Base-by-base conservation (phyloP, 1,284 basidiomycete species). In the Malassezia slooffiae region DNA sequence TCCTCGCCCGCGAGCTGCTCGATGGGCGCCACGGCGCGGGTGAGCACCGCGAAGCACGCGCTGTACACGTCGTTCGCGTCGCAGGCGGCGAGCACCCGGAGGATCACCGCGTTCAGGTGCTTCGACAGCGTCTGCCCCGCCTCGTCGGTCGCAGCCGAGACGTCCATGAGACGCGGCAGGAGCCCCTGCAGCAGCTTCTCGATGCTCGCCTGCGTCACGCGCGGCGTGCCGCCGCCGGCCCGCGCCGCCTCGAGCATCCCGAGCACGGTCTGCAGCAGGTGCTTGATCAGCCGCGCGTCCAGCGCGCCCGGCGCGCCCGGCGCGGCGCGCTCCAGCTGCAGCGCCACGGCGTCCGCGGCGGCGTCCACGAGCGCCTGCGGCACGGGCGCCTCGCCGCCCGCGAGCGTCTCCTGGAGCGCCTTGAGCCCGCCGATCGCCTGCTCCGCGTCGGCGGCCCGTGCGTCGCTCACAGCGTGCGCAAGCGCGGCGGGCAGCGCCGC, bases 61-160 rank as follows among this genome's bases (percentile, higher is more conserved):
- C 85, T 79, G 74, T 95, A 93, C 38, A 96, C 83, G 0, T 85
- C 80, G 76, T 91, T 89, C 49, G 85, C 78, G 55, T 88, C 77
- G 23, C 85, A 85, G 12, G 88, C 89, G 24, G 87, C 83, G 72
- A 99, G 91, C 40, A 91, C 72, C 22, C 90, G 81, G 41, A 97
- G 75, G 47, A 97, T 84, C 47, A 97, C 90, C 81, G 95, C 91
- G 72, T 97, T 97, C 72, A 97, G 87, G 71, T 93, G 95, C 47
- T 87, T 81, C 16, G 89, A 89, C 34, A 56, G 93, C 69, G 70
- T 93, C 83, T 70, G 88, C 15, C 67, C 67, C 17, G 68, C 49
- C n/a, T 61, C 57, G 36, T 62, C 57, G 11, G 41, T 40, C 43
- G 43, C 64, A 41, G 54, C 61, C 27, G 60, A 65, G 45, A 54